Evolutionary conservation across 345 rosid species (phyloP).

Genomic region (Syzygium oleosum): DNA sequence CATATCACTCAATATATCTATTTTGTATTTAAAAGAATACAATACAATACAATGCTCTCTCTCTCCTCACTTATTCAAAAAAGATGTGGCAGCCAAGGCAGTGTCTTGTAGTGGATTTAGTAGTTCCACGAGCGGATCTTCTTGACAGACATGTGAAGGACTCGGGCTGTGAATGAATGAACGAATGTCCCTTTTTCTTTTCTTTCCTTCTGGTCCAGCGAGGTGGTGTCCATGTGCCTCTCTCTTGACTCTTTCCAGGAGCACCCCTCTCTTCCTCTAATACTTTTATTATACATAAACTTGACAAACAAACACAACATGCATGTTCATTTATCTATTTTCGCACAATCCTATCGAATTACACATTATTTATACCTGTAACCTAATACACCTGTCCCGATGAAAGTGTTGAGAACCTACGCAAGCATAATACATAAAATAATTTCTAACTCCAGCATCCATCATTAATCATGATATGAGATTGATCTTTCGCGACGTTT

Average conservation of each 20-base stretch:
- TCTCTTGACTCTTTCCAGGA: background rate
- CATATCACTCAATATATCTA: background rate
- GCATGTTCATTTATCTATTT: background rate
- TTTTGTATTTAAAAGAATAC: background rate
- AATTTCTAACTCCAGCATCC: background rate
- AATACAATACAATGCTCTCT: background rate
- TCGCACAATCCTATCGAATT: background rate
- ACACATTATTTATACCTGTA: background rate
- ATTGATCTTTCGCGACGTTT: background rate
- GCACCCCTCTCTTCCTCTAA: background rate
- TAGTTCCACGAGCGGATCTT: conserved; percentile 22
- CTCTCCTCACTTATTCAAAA: background rate
- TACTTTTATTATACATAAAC: background rate
- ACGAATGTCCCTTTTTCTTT: conserved; percentile 6
- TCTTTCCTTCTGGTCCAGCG: conserved; percentile 19
- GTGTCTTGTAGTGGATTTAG: conserved; percentile 31
- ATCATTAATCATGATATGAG: background rate
- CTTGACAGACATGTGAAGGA: conserved; percentile 56
- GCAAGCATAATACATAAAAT: background rate
- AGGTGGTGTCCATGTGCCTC: conserved; percentile 47
- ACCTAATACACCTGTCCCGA: background rate
- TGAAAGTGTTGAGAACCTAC: background rate
- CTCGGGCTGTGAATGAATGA: conserved; percentile 5
- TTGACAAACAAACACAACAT: background rate
- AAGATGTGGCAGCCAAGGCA: conserved; percentile 1